A percentile compares a stretch with the other conserved stretches of the same genome.
phyloP scores from a whole-genome alignment of 208 protist species.

The Crithidia bombi region DNA sequence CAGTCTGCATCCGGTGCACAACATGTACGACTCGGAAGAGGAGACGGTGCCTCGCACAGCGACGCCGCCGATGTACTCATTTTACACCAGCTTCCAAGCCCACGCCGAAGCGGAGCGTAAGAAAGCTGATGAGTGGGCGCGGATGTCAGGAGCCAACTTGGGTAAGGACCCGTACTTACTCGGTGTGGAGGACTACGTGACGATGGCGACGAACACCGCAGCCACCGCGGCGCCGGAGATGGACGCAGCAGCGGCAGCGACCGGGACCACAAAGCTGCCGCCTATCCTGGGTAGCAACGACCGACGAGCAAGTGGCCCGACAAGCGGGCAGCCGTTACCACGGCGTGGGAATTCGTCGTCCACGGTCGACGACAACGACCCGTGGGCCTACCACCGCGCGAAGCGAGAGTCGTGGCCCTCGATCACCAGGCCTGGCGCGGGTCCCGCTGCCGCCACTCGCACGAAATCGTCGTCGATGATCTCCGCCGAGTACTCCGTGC shows the following conservation, averaged over 20 bases:
- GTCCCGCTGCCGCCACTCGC: background rate
- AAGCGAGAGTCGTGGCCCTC: slow-evolving; percentile 13
- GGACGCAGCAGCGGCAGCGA: background rate
- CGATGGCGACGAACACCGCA: background rate
- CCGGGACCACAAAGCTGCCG: background rate
- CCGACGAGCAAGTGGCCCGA: background rate
- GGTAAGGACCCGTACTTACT: slow-evolving; percentile 8
- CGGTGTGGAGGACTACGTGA: slow-evolving; percentile 7
- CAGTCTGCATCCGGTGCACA: background rate
- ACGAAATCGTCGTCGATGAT: slow-evolving; percentile 15
- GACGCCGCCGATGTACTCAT: slow-evolving; percentile 8
- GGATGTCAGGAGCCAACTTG: background rate
- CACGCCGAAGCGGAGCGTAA: background rate
- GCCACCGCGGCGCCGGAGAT: background rate
- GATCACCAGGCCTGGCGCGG: background rate
- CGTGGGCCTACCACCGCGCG: slow-evolving; percentile 12
- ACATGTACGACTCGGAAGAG: background rate
- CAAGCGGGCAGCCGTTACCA: background rate
- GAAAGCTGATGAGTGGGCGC: background rate
- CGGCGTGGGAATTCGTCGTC: background rate
- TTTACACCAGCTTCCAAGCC: slow-evolving; percentile 10
- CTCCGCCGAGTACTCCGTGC: slow-evolving; percentile 4
- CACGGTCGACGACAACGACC: background rate
- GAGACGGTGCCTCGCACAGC: background rate
- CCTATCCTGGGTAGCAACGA: background rate